A percentile compares a stretch with the other conserved stretches of the same genome.
phyloP scores from a whole-genome alignment of 2,329 filamentous ascomycete species.

The Elsinoe perseae region DNA sequence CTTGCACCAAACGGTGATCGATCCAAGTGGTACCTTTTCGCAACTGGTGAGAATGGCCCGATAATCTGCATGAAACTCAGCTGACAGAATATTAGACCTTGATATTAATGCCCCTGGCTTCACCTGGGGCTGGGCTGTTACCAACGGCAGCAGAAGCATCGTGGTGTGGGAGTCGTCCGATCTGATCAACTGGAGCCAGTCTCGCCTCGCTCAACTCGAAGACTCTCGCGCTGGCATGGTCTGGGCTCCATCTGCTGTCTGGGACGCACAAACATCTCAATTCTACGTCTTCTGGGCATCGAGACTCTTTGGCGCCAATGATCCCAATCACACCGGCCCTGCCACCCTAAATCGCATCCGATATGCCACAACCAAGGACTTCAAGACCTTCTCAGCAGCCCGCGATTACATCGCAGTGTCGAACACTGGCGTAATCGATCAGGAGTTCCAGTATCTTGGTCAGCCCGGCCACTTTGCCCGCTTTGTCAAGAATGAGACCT shows the following conservation, averaged over 20 bases:
- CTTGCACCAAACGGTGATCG: conserved; percentile 42
- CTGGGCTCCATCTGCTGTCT: conserved; percentile 51
- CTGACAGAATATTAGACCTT: conserved; percentile 44
- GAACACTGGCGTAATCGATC: conserved; percentile 46
- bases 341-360: conserved; percentile 37
- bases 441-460: conserved; percentile 48
- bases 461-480: conserved; percentile 35
- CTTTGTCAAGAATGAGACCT: conserved; percentile 50
- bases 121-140: conserved; percentile 46
- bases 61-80: neutral
- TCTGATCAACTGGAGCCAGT: conserved; percentile 43
- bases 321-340: conserved; percentile 42
- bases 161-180: conserved; percentile 50
- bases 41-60: neutral
- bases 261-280: conserved; percentile 40
- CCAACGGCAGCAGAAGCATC: conserved; percentile 46
- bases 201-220: conserved; percentile 41
- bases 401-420: conserved; percentile 43
- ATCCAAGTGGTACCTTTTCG: conserved; percentile 37
- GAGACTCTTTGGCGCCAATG: conserved; percentile 40
- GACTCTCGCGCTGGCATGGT: conserved; percentile 49
- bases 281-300: conserved; percentile 46
- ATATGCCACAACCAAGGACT: conserved; percentile 50
- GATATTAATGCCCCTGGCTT: conserved; percentile 41
- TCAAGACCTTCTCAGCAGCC: conserved; percentile 45